Evolutionary conservation across 371 early-diverging fungal genomes (phyloP), one percentile per base, ranked within the genome.

Genomic region (Rhizopus delemar): DNA sequence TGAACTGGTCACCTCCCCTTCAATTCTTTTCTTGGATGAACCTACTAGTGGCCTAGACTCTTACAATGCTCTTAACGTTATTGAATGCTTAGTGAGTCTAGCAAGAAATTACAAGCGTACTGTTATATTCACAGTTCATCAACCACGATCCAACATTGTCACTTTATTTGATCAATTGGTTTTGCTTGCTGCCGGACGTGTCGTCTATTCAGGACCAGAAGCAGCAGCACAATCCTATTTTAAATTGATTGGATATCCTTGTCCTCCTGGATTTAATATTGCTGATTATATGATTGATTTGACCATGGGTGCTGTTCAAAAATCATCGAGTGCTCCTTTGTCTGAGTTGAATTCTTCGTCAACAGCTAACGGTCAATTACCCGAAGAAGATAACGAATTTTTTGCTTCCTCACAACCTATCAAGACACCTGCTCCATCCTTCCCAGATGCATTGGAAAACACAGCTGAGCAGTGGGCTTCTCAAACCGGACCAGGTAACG

Each of bases 51-150:
- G 98, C 49, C 76, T 92, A 39, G 98, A 98, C 70, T 80, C 93
- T 3, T 94, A 90, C 73, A 97, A 93, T 61, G 97, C 99, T 0
- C 86, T 88, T 55, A 92, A 93, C 51, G 94, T 99, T 4, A 85
- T 98, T 38, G 84, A 91, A 45, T 86, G 90, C 16, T 77, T 99
- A 16, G 91, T 89, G 7, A 80, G 85, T 0, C 68, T 98, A 29
- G 96, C 98, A 0, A 80, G 86, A 29, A 77, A 83, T 29, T 87
- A 88, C 60, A 89, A 92, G 46, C 88, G 94, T 28, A 97, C 97
- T 0, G 86, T 99, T 28, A 79, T 97, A 5, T 90, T 93, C 66
- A 95, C 94, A 8, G 95, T 97, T 36, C 98, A 99, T 67, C 99
- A 97, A 65, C 99, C 99, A 4, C 85, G 97, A 11, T 88, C 91